Evolutionary conservation across 2,329 filamentous ascomycete genomes (phyloP).

Genomic region (Claviceps capensis): DNA sequence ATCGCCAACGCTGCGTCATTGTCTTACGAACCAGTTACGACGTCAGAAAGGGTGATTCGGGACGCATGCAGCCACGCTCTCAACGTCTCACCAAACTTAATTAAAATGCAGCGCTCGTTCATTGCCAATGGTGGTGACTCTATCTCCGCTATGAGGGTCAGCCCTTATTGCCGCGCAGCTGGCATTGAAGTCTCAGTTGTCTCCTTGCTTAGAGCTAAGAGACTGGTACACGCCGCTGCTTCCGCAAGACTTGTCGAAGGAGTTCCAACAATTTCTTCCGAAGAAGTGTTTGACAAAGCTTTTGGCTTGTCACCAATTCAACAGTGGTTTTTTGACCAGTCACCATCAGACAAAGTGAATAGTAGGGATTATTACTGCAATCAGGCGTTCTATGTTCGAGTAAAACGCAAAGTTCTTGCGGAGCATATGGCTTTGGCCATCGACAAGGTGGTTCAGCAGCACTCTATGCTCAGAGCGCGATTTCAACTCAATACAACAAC

Average conservation of each 20-base stretch:
- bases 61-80: conserved; percentile 5
- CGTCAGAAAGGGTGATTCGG: conserved; percentile 1
- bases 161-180: conserved; percentile 1
- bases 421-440: background rate
- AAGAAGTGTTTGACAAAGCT: conserved; percentile 1
- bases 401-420: background rate
- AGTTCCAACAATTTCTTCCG: background rate
- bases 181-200: background rate
- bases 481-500: background rate
- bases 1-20: background rate
- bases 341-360: conserved; percentile 1
- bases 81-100: conserved; percentile 1
- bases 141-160: conserved; percentile 6
- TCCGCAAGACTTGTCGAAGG: background rate
- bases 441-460: conserved; percentile 1
- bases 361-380: conserved; percentile 2
- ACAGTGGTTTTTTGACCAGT: conserved; percentile 5
- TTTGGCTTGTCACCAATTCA: conserved; percentile 6
- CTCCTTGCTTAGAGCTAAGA: background rate
- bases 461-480: conserved; percentile 6
- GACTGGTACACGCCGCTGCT: background rate
- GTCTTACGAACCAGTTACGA: background rate
- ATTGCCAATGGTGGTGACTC: conserved; percentile 7
- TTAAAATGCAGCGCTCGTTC: conserved; percentile 5
- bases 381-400: conserved; percentile 3